These are phyloP conservation scores for Rhamnella rubrinervis DNA, from an alignment of 331 rosid species.

Conservation along the genomic window DNA sequence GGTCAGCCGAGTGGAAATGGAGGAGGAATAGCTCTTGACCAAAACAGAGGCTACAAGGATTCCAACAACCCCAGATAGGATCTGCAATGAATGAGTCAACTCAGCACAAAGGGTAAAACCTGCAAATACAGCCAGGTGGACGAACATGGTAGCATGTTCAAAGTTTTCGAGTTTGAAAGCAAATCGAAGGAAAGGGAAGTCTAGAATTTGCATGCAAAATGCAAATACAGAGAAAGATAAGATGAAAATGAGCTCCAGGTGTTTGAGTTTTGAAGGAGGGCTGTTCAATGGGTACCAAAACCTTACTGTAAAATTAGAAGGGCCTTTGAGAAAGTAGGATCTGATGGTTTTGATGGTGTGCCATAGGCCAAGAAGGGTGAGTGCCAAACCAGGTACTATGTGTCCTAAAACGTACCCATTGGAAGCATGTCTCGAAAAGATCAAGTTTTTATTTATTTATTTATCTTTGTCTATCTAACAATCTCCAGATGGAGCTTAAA, in stretches of 20 bases:
- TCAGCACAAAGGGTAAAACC: constrained; percentile 66
- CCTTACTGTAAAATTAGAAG: constrained; percentile 54
- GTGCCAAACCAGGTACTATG: constrained; percentile 68
- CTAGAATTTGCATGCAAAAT: constrained; percentile 55
- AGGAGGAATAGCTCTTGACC: constrained; percentile 85
- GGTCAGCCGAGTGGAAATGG: constrained; percentile 90
- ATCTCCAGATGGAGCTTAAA: constrained; percentile 30
- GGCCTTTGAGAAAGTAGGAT: constrained; percentile 64
- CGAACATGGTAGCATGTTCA: constrained; percentile 93
- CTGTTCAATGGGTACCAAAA: constrained; percentile 64
- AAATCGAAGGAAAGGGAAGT: constrained; percentile 61
- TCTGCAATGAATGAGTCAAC: constrained; percentile 50
- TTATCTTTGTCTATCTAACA: constrained; percentile 21
- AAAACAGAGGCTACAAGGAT: constrained; percentile 61
- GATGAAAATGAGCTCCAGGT: constrained; percentile 73
- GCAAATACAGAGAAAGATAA: constrained; percentile 62
- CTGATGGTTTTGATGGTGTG: constrained; percentile 71
- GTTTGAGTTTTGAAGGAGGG: constrained; percentile 49
- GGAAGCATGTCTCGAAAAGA: constrained; percentile 24
- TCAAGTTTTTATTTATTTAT: not conserved
- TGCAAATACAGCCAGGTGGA: constrained; percentile 77
- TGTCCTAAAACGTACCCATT: constrained; percentile 75
- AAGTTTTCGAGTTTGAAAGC: constrained; percentile 64
- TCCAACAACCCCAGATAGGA: constrained; percentile 63
- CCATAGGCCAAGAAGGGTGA: constrained; percentile 80